Base-by-base conservation (phyloP, 306 rosid species). In the Castanea mollissima region DNA sequence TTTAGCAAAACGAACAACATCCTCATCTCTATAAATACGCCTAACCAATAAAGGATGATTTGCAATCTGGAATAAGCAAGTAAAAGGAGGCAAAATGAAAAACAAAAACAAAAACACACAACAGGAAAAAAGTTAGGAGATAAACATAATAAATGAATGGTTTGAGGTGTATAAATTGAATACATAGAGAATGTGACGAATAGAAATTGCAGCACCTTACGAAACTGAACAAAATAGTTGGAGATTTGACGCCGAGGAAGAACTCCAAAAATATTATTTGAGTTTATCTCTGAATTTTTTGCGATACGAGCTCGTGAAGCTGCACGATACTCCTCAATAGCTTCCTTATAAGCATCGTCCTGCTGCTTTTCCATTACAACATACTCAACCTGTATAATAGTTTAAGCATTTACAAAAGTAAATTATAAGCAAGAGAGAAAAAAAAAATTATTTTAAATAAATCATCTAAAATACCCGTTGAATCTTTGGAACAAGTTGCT, bases 181-280 rank as follows among this genome's bases (percentile, higher is more conserved):
- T 34, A 74, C 46, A 68, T 27, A 8, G 41, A 32, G 38, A 65
- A 54, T 35, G 75, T 41, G 46, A 76, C 52, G 78, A 73, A 78
- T 44, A 55, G 51, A 78, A 69, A 35, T 60, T 78, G 51, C 56
- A 69, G 74, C 79, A 95, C 99, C 99, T 95, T 95, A 78, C 96
- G 98, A 35, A 95, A 95, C 87, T 95, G 99, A 84, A 95, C 95
- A 84, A 95, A 95, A 79, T 95, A 92, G 83, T 92, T 95, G 81
- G 94, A 92, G 75, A 95, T 91, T 76, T 95, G 99, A 55, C 97
- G 89, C 54, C 87, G 87, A 25, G 98, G 98, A 84, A 95, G 82
- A 80, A 83, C 82, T 79, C 78, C 79, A 76, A 84, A 70, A 62
- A 81, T 72, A 79, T 52, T 82, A 73, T 81, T 84, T 2, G 85